Evolutionary conservation across 73 alveolate species (phyloP).

Genomic region (Paraurostyla sp.): DNA sequence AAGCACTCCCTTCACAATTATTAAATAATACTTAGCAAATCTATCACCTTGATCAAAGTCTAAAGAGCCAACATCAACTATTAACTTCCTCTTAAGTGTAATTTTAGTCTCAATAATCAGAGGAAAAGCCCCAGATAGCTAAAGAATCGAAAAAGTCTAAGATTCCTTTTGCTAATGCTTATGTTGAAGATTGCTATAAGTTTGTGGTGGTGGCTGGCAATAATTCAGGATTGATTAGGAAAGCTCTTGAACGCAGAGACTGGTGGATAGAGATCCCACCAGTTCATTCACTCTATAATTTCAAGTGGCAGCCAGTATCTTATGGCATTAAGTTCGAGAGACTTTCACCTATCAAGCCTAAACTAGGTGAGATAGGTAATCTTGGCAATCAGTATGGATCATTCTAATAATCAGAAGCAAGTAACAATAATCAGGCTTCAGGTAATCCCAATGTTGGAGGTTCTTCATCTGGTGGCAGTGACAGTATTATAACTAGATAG

Average conservation of each 20-base stretch:
- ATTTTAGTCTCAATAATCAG: not conserved
- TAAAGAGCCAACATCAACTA: not conserved
- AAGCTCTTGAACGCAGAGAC: slow-evolving; percentile 63
- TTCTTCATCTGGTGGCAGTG: not conserved
- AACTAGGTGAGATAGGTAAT: slow-evolving; percentile 43
- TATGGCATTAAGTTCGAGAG: slow-evolving; percentile 61
- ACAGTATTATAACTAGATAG: slow-evolving; percentile 19
- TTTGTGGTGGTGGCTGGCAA: slow-evolving; percentile 71
- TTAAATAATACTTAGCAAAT: not conserved
- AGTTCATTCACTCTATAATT: slow-evolving; percentile 49
- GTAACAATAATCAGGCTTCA: not conserved
- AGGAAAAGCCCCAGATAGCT: not conserved
- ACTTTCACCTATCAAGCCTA: slow-evolving; percentile 44
- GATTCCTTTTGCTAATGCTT: slow-evolving; percentile 56
- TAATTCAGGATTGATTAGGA: slow-evolving; percentile 63
- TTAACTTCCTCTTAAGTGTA: not conserved
- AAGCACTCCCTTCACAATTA: not conserved
- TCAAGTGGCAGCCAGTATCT: slow-evolving; percentile 68
- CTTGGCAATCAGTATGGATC: not conserved
- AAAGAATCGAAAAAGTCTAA: not conserved
- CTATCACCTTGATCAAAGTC: not conserved
- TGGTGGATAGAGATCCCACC: slow-evolving; percentile 68
- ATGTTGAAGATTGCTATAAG: slow-evolving; percentile 66
- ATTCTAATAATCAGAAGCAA: not conserved
- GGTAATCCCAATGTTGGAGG: too few species aligned